Evolutionary conservation across 257 asterid genomes (phyloP), one percentile per base, ranked within the genome.

Genomic region (Asclepias syriaca): DNA sequence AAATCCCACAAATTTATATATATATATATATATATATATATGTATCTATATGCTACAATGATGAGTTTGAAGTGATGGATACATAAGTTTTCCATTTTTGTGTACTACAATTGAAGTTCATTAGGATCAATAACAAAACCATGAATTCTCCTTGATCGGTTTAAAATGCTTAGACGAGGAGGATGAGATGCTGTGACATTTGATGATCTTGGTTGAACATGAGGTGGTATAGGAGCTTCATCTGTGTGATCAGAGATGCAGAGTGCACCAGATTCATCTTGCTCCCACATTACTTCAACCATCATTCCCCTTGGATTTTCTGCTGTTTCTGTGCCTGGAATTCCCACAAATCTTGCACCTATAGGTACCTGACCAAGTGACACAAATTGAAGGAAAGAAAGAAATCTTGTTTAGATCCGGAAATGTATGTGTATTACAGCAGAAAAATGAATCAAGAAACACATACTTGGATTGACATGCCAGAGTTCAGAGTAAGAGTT

Each of bases 201-300:
- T 60, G 97, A 69, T 75, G 83, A 69, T 59, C 21, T 79, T 10
- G 78, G 78, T 74, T 84, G 82, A 40, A 92, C 81, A 72, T 82
- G 87, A 68, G 89, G 70, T n/a, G 98, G 98, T 70, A 92, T 84
- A 24, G 91, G 82, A 18, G 72, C 78, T 64, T 84, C 91, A 1
- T 71, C 67, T 2, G 98, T 90, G 57, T 87, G 75, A 63, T 93
- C 97, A 37, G 97, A 86, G 58, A 93, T 83, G 87, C 98, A 93
- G 55, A 93, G 95, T 18, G 88, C 73, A 46, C 98, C 98, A 2
- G 97, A 80, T 66, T 93, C 96, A 78, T 93, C 98, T 79, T 90
- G 96, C 78, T 87, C 93, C 98, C 98, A 93, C 68, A 84, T 81
- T 18, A 88, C 91, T 84, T 90, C 95, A 29, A 93, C 95, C 98